A percentile compares a stretch with the other conserved stretches of the same genome.
Conservation (phyloP, 148 eudicot genomes). For the Rhododendron williamsianum region DNA sequence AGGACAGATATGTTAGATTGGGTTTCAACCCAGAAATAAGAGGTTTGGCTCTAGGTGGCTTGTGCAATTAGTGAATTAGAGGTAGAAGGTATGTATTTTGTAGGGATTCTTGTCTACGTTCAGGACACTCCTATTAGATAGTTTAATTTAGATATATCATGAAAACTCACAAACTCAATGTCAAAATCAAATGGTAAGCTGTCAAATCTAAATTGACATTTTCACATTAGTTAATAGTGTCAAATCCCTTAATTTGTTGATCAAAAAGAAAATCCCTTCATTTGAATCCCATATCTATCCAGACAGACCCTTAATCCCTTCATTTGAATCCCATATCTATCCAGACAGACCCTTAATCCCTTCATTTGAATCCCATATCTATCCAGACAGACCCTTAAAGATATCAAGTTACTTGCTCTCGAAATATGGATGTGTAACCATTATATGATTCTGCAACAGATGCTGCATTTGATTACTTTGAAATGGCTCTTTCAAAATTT, state of each 20-base stretch:
- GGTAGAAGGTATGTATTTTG: neutral
- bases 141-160: neutral
- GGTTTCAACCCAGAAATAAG: neutral
- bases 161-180: neutral
- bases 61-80: neutral
- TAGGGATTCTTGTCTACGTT: neutral
- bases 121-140: neutral
- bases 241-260: neutral
- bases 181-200: neutral
- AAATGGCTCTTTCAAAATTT: constrained; percentile 52
- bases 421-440: neutral
- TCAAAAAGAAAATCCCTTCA: neutral
- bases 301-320: neutral
- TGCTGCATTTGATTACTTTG: constrained; percentile 62
- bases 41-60: neutral
- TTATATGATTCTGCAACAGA: constrained; percentile 24
- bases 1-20: no score
- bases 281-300: neutral
- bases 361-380: neutral
- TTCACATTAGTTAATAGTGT: neutral
- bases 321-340: neutral
- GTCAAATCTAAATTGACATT: neutral
- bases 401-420: neutral
- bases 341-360: neutral
- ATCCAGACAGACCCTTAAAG: neutral